These are phyloP conservation scores for Alternaria triticina DNA, from an alignment of 2,329 filamentous ascomycete species.

Conservation along the genomic window DNA sequence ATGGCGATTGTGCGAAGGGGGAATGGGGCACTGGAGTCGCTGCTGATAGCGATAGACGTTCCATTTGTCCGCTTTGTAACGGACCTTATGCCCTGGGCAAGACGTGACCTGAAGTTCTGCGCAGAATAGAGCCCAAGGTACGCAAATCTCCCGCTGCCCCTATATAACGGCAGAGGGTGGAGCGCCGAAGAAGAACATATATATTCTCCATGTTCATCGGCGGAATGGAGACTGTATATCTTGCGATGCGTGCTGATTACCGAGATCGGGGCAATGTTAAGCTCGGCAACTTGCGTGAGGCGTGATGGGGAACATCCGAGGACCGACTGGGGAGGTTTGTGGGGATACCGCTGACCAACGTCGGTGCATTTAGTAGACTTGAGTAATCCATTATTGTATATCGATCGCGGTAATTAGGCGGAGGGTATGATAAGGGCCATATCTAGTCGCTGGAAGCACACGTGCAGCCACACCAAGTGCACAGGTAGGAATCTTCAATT, in stretches of 20 bases:
- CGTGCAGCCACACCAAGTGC: conserved; percentile 3
- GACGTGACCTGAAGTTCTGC: conserved; percentile 47
- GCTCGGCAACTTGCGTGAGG: conserved; percentile 34
- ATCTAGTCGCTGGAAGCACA: not conserved
- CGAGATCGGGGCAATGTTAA: conserved; percentile 29
- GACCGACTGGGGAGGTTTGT: conserved; percentile 11
- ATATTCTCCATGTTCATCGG: conserved; percentile 26
- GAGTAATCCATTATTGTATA: not conserved
- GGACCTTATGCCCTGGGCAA: conserved; percentile 34
- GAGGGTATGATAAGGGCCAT: not conserved
- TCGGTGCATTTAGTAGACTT: not conserved
- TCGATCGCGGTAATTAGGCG: not conserved
- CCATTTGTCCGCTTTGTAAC: conserved; percentile 48
- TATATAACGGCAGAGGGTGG: conserved; percentile 3
- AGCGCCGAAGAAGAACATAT: conserved; percentile 16
- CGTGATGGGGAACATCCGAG: conserved; percentile 33
- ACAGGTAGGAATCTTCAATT: conserved; percentile 1
- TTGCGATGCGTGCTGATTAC: conserved; percentile 13
- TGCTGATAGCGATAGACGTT: conserved; percentile 37
- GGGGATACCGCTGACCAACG: not conserved
- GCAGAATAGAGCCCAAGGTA: conserved; percentile 46
- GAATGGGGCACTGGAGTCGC: conserved; percentile 23
- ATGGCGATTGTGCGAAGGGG: conserved; percentile 26
- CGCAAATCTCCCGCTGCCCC: conserved; percentile 8
- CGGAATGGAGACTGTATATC: conserved; percentile 18